A percentile compares a stretch with the other conserved stretches of the same genome.
These are phyloP conservation scores for Coemansia sp. DNA, from an alignment of 192 early-diverging fungal species.

Conservation along the genomic window DNA sequence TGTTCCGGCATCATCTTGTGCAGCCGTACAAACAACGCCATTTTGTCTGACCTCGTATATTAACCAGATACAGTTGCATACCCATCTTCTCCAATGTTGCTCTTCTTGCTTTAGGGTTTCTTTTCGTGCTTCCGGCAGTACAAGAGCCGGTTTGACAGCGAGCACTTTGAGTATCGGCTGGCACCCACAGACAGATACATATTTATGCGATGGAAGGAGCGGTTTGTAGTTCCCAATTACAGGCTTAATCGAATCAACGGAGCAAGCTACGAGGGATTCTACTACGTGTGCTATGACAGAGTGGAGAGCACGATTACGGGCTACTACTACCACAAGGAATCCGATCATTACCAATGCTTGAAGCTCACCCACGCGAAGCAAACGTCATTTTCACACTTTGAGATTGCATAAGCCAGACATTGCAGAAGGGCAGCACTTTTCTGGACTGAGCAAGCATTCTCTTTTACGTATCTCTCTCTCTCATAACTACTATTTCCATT, in stretches of 20 bases:
- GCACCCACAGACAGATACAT: conserved; percentile 58
- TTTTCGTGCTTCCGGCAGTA: conserved; percentile 49
- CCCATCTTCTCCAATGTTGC: background rate
- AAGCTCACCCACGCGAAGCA: conserved; percentile 38
- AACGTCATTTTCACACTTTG: conserved; percentile 51
- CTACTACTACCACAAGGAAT: conserved; percentile 62
- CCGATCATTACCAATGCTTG: conserved; percentile 54
- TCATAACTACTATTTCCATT: background rate
- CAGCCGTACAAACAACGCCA: conserved; percentile 2
- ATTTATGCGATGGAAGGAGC: conserved; percentile 89
- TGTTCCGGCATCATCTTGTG: too few relatives aligned
- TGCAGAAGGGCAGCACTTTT: too few relatives aligned
- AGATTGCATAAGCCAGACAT: conserved; percentile 30
- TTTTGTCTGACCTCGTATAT: conserved; percentile 1
- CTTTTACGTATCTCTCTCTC: background rate
- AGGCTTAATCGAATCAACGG: conserved; percentile 66
- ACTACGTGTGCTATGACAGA: conserved; percentile 72
- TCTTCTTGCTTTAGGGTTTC: conserved; percentile 29
- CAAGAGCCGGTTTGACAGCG: conserved; percentile 38
- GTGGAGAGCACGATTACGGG: conserved; percentile 62
- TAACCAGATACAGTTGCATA: background rate
- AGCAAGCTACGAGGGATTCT: conserved; percentile 81
- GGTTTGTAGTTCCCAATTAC: conserved; percentile 81
- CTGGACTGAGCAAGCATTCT: too few relatives aligned
- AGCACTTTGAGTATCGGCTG: conserved; percentile 50